These are phyloP conservation scores for Pycnococcus provasolii DNA, from an alignment of 139 green algal species.

Conservation along the genomic window DNA sequence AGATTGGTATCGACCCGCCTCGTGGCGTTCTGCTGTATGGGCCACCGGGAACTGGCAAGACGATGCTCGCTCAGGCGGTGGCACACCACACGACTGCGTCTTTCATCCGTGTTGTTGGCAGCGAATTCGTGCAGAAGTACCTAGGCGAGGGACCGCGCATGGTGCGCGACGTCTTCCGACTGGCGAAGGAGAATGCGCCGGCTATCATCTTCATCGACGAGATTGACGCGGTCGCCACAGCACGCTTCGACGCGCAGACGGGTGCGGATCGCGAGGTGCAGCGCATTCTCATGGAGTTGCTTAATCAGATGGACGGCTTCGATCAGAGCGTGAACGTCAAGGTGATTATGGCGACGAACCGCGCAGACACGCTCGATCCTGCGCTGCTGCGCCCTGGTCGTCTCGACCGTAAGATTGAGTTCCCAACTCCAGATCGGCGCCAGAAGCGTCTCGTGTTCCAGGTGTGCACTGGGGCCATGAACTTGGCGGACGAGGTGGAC, in stretches of 20 bases:
- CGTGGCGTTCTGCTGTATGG: constrained; percentile 93
- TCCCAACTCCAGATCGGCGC: constrained; percentile 87
- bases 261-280: constrained; percentile 93
- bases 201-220: constrained; percentile 96
- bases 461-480: constrained; percentile 96
- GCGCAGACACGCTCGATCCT: constrained; percentile 92
- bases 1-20: constrained; percentile 93
- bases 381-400: constrained; percentile 89
- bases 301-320: constrained; percentile 98
- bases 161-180: constrained; percentile 95
- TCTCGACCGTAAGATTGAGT: constrained; percentile 99
- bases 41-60: constrained; percentile 65
- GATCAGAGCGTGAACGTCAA: constrained; percentile 84
- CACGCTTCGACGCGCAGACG: constrained; percentile 94
- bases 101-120: constrained; percentile 95
- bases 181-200: constrained; percentile 95
- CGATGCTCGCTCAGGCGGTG: constrained; percentile 61
- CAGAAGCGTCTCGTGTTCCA: constrained; percentile 99
- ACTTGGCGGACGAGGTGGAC: constrained; percentile 94
- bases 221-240: constrained; percentile 91
- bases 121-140: constrained; percentile 99
- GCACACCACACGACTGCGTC: constrained; percentile 93
- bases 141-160: constrained; percentile 93
- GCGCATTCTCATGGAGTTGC: constrained; percentile 98
- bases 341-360: constrained; percentile 99